A percentile compares a stretch with the other conserved stretches of the same genome.
phyloP scores from a whole-genome alignment of 129 eudicot species.

The Pulicaria dysenterica region DNA sequence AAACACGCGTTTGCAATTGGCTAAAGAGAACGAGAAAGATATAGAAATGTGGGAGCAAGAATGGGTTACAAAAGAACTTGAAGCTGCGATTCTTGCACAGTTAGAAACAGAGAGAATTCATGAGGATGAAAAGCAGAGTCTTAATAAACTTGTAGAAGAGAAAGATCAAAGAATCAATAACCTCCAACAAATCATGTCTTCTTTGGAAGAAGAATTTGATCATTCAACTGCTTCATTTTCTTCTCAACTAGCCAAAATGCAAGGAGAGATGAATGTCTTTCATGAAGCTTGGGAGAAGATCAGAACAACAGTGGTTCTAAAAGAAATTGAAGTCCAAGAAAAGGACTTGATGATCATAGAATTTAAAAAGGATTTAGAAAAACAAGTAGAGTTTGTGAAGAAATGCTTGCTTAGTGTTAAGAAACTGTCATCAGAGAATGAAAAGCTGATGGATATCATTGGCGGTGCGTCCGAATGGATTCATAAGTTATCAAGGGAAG shows the following conservation, averaged over 20 bases:
- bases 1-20: conserved; percentile 6
- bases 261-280: conserved; percentile 41
- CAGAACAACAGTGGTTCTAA: conserved; percentile 41
- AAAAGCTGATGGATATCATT: conserved; percentile 41
- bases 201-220: conserved; percentile 60
- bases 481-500: conserved; percentile 47
- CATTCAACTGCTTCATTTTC: conserved; percentile 55
- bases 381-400: conserved; percentile 35
- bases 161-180: conserved; percentile 55
- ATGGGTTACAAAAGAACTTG: conserved; percentile 64
- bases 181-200: conserved; percentile 54
- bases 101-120: conserved; percentile 42
- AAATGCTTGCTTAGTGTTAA: conserved; percentile 31
- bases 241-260: conserved; percentile 46
- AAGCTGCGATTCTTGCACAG: conserved; percentile 55
- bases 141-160: conserved; percentile 55
- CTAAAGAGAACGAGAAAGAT: conserved; percentile 16
- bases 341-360: conserved; percentile 50
- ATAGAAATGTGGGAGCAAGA: conserved; percentile 43
- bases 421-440: conserved; percentile 45
- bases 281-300: conserved; percentile 65
- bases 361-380: conserved; percentile 48
- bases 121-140: conserved; percentile 42
- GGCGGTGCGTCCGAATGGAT: conserved; percentile 44
- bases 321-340: conserved; percentile 60